Conservation (phyloP, 129 eudicot genomes). For the Logfia minima region DNA sequence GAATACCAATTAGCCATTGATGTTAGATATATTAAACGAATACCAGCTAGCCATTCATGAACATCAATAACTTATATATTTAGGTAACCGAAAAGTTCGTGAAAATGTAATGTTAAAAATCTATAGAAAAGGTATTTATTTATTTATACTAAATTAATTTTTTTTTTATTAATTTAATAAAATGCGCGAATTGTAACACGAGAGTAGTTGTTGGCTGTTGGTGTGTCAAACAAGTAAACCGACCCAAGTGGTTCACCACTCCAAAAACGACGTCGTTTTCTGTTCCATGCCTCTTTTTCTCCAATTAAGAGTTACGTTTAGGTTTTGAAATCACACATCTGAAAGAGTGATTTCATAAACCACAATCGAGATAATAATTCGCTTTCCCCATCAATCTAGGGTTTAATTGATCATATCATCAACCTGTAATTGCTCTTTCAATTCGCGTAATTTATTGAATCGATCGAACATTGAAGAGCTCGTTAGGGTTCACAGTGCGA, state of each 20-base stretch:
- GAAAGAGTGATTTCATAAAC: neutral
- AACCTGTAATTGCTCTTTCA: conserved; percentile 9
- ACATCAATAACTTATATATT: too few relatives aligned
- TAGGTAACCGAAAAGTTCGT: too few relatives aligned
- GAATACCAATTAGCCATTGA: too few relatives aligned
- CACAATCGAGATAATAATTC: conserved; percentile 15
- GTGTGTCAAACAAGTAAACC: conserved; percentile 32
- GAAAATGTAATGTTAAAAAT: too few relatives aligned
- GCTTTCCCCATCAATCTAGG: conserved; percentile 1
- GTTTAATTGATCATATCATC: conserved; percentile 19
- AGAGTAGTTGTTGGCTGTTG: neutral
- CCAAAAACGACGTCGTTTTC: conserved; percentile 29
- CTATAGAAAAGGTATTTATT: too few relatives aligned
- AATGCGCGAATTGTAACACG: conserved; percentile 31
- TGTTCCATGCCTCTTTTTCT: neutral
- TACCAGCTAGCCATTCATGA: too few relatives aligned
- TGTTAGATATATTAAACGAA: too few relatives aligned
- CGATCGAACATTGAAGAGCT: conserved; percentile 1
- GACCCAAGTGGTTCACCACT: conserved; percentile 5
- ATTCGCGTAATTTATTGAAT: neutral
- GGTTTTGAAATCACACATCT: conserved; percentile 11
- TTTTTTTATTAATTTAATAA: neutral
- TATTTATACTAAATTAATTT: too few relatives aligned
- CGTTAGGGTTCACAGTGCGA: too few relatives aligned
- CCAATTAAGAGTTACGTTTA: neutral